Evolutionary conservation across 208 protist genomes (phyloP).

Genomic region (Trypanosoma mega): DNA sequence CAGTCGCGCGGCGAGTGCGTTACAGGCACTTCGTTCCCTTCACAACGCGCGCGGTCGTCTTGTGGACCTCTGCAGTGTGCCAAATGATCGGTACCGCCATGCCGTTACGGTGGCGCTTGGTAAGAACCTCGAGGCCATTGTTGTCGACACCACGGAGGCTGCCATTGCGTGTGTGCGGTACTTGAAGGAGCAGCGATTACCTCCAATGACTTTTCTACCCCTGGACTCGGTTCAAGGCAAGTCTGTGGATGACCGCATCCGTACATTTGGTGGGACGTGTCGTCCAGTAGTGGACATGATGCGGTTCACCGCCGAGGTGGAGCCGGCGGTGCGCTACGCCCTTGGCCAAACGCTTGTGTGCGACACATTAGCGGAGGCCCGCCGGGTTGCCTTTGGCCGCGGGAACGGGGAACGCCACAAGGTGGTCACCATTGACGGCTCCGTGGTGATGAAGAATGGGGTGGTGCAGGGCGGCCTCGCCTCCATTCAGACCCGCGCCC

Average conservation of each 20-base stretch:
- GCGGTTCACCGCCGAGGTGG: constrained; percentile 78
- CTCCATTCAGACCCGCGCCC: constrained; percentile 73
- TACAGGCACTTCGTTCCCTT: constrained; percentile 90
- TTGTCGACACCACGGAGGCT: constrained; percentile 93
- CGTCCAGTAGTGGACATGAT: constrained; percentile 95
- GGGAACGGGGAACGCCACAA: constrained; percentile 75
- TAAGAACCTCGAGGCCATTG: constrained; percentile 95
- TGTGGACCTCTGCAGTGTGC: constrained; percentile 93
- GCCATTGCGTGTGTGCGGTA: constrained; percentile 95
- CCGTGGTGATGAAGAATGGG: constrained; percentile 94
- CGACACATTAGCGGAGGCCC: constrained; percentile 93
- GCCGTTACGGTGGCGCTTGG: constrained; percentile 96
- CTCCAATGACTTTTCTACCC: constrained; percentile 96
- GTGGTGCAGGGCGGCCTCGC: constrained; percentile 94
- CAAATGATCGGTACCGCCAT: constrained; percentile 87
- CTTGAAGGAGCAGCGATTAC: constrained; percentile 94
- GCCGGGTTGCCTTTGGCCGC: constrained; percentile 78
- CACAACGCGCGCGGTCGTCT: constrained; percentile 90
- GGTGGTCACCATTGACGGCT: constrained; percentile 96
- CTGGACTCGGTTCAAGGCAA: constrained; percentile 91
- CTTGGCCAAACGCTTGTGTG: constrained; percentile 96
- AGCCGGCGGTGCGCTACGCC: constrained; percentile 93
- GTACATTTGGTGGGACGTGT: constrained; percentile 88
- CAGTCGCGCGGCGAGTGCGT: constrained; percentile 66
- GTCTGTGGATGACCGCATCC: constrained; percentile 87